Percentiles rank a stretch among this genome's conserved stretches.
Evolutionary conservation across 2,329 filamentous ascomycete genomes (phyloP).

Genomic region (Tolypocladium paradoxum): DNA sequence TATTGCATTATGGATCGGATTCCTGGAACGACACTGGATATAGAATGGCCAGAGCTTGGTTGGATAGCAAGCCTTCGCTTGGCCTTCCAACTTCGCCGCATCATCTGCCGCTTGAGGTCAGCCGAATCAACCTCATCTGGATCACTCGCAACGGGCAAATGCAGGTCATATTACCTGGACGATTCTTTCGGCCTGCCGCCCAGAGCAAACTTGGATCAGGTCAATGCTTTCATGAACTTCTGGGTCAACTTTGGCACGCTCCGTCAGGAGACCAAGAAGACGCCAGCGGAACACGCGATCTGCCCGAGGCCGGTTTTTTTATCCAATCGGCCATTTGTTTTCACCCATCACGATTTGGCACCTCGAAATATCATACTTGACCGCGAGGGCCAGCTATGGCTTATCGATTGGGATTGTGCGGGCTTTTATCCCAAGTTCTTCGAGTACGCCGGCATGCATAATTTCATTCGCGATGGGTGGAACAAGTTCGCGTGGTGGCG

Average conservation of each 20-base stretch:
- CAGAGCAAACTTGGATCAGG: constrained; percentile 1
- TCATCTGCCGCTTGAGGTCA: constrained; percentile 5
- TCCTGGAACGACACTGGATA: constrained; percentile 1
- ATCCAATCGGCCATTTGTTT: no score
- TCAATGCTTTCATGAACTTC: constrained; percentile 6
- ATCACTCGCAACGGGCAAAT: constrained; percentile 6
- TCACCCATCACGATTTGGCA: constrained; percentile 7
- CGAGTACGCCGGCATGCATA: constrained; percentile 8
- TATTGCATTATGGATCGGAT: constrained; percentile 6
- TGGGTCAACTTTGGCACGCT: constrained; percentile 4
- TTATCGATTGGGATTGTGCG: constrained; percentile 9
- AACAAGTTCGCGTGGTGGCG: constrained; percentile 4
- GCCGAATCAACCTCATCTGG: constrained; percentile 1
- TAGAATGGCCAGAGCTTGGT: no score
- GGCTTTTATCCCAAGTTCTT: constrained; percentile 9
- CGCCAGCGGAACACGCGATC: no score
- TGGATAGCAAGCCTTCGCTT: constrained; percentile 6
- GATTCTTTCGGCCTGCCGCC: constrained; percentile 5
- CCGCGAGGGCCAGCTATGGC: constrained; percentile 2
- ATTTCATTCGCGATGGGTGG: constrained; percentile 6
- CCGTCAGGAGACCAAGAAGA: constrained; percentile 5
- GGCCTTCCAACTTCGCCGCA: constrained; percentile 5
- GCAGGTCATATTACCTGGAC: constrained; percentile 4
- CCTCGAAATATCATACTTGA: constrained; percentile 9
- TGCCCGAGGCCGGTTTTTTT: no score